Evolutionary conservation across 257 asterid genomes (phyloP), one percentile per base, ranked within the genome.

Genomic region (Solanum bulbocastanum): DNA sequence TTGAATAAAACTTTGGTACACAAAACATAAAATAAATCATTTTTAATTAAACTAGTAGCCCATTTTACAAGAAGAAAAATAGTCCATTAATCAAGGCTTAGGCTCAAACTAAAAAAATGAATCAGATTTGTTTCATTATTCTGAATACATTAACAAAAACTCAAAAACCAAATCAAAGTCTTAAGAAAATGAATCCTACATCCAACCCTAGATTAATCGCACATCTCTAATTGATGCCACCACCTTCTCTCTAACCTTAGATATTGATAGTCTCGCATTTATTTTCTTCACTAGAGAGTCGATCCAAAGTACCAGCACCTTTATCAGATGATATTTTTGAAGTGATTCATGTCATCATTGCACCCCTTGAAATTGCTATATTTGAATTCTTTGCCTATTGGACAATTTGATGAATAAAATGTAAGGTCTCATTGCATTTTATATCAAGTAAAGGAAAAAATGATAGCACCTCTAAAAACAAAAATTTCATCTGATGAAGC

Each of bases 181-280:
- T 49, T 5, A 5, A 52, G 8, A 16, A 52, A 52, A 52, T 18
- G 62, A 52, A 52, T 7, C 10, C 1, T 16, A 52, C 10, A 52
- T 6, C n/a, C 62, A 52, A 23, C n/a, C 62, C 20, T 5, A 16
- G 62, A 58, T 60, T 22, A 62, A 62, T 91, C n/a, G 86, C 83
- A 91, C 83, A 89, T 56, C 60, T 91, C 91, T 89, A 91, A 36
- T 91, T 89, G 36, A 91, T 83, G 84, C 88, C 86, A 10, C 89
- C 91, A 4, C 40, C 35, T 20, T 49, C 44, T 35, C 30, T 84
- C 71, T 87, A 66, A 13, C 42, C 9, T 56, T 83, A 42, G 40
- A 86, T 39, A 10, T 66, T 13, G 36, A 71, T 18, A 35, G 6
- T 37, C 42, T 73, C 84, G 7, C 23, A 60, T 39, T 65, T 81